Evolutionary conservation across 768 basidiomycete genomes (phyloP).

Genomic region (Trametes cubensis): DNA sequence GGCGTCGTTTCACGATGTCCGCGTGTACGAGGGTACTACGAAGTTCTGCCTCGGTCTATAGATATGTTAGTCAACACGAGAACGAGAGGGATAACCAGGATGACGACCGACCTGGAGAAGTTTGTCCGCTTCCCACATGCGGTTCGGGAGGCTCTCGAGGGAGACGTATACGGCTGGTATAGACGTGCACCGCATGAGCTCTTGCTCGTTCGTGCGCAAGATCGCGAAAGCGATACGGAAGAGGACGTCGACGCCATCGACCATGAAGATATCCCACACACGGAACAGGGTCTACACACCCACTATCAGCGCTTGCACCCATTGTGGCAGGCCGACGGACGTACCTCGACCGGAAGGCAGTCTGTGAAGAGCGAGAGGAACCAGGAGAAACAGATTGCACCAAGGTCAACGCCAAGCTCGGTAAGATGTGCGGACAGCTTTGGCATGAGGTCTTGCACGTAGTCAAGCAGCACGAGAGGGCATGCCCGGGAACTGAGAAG

Average conservation of each 20-base stretch:
- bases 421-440: slow-evolving; percentile 76
- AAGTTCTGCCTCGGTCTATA: slow-evolving; percentile 46
- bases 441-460: slow-evolving; percentile 76
- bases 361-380: slow-evolving; percentile 96
- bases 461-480: slow-evolving; percentile 87
- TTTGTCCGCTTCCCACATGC: slow-evolving; percentile 93
- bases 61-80: not conserved
- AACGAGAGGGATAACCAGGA: not conserved
- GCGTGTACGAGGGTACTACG: slow-evolving; percentile 52
- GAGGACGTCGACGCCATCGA: slow-evolving; percentile 89
- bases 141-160: slow-evolving; percentile 84
- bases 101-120: slow-evolving; percentile 71
- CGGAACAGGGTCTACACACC: slow-evolving; percentile 79
- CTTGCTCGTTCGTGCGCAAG: slow-evolving; percentile 79
- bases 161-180: slow-evolving; percentile 89
- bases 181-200: slow-evolving; percentile 81
- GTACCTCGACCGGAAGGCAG: slow-evolving; percentile 91
- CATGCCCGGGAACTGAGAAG: slow-evolving; percentile 93
- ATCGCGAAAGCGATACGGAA: slow-evolving; percentile 91
- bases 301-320: slow-evolving; percentile 4
- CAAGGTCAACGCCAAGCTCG: slow-evolving; percentile 84
- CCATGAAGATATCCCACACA: slow-evolving; percentile 94
- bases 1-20: slow-evolving; percentile 59
- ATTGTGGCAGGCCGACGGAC: slow-evolving; percentile 23
- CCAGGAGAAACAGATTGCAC: slow-evolving; percentile 98